A percentile compares a stretch with the other conserved stretches of the same genome.
phyloP scores from a whole-genome alignment of 2,329 filamentous ascomycete genomes.

The Talaromyces sp. region DNA sequence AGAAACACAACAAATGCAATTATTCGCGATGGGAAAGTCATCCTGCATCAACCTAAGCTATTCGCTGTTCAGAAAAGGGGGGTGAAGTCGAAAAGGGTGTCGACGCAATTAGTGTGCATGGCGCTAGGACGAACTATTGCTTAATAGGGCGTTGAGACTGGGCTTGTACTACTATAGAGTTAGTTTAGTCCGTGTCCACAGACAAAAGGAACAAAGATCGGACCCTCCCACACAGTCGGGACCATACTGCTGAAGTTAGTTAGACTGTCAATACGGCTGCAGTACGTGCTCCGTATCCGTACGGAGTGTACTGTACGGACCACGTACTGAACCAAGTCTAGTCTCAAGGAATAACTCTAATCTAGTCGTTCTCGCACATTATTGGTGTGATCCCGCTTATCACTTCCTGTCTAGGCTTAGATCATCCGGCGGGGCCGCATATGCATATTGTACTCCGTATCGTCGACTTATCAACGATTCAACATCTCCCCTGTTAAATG shows the following conservation, averaged over 20 bases:
- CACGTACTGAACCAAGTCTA: not conserved
- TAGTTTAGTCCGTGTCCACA: too few relatives aligned
- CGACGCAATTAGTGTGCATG: not conserved
- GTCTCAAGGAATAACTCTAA: not conserved
- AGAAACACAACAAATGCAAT: not conserved
- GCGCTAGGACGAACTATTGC: conserved; percentile 2
- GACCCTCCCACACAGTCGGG: conserved; percentile 6
- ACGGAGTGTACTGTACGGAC: not conserved
- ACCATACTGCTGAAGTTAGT: not conserved
- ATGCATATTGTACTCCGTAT: conserved; percentile 6
- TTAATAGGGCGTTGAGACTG: not conserved
- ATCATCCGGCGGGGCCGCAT: conserved; percentile 16
- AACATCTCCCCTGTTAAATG: too few relatives aligned
- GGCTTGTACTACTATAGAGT: too few relatives aligned
- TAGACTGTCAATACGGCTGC: not conserved
- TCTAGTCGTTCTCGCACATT: not conserved
- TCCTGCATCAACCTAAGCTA: not conserved
- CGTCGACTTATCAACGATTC: too few relatives aligned
- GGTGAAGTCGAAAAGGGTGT: not conserved
- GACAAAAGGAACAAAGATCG: not conserved
- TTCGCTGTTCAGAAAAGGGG: not conserved
- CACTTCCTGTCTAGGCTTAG: conserved; percentile 8
- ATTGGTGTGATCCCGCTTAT: conserved; percentile 12
- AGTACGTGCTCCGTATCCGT: not conserved
- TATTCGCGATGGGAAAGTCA: not conserved